Evolutionary conservation across 1,284 basidiomycete genomes (phyloP).

Genomic region (Clitocybe nebularis): DNA sequence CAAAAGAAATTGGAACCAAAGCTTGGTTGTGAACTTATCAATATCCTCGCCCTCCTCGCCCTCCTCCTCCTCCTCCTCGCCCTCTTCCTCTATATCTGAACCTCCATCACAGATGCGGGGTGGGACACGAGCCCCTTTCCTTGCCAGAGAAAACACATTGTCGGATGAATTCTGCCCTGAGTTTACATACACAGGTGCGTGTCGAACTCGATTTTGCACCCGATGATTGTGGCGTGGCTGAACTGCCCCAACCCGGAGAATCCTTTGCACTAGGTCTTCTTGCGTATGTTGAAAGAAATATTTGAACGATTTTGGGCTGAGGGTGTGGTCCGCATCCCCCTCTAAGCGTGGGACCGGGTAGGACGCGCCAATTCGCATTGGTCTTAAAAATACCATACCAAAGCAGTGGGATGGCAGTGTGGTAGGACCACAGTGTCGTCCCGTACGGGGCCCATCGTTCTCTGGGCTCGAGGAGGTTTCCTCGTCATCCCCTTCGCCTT

Average conservation of each 20-base stretch:
- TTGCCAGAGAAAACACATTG: slow-evolving; percentile 2
- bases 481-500: slow-evolving; percentile 4
- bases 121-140: background rate
- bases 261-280: too few relatives aligned
- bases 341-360: slow-evolving; percentile 15
- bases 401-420: slow-evolving; percentile 4
- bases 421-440: too few relatives aligned
- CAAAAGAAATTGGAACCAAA: background rate
- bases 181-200: slow-evolving; percentile 2
- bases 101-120: slow-evolving; percentile 5
- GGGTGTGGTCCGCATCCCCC: too few relatives aligned
- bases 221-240: slow-evolving; percentile 2
- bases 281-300: too few relatives aligned
- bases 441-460: too few relatives aligned
- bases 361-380: slow-evolving; percentile 2
- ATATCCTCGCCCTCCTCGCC: background rate
- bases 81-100: slow-evolving; percentile 11
- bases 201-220: slow-evolving; percentile 6
- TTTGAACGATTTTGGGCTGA: too few relatives aligned
- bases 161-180: background rate
- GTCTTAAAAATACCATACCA: slow-evolving; percentile 13
- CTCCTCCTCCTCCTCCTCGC: background rate
- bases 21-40: background rate
- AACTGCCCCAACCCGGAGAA: too few relatives aligned
- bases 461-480: too few relatives aligned